Evolutionary conservation across 345 rosid genomes (phyloP).

Genomic region (Anacardium occidentale): DNA sequence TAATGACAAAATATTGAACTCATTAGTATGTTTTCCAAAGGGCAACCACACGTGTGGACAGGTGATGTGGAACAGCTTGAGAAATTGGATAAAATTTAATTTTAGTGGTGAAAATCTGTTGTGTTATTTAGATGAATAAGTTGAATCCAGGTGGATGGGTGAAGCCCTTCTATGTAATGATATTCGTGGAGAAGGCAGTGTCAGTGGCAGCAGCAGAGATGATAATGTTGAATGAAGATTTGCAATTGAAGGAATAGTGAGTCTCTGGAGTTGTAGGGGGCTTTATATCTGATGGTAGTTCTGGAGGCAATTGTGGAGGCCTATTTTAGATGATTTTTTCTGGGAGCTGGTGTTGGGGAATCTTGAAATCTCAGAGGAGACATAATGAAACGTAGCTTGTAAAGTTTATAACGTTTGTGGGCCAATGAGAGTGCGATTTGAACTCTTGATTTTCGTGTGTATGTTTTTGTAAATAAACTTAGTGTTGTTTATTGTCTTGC

Average conservation of each 20-base stretch:
- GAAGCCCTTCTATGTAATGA: neutral
- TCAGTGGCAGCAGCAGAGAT: neutral
- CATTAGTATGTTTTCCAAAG: neutral
- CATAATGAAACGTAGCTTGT: too few relatives aligned
- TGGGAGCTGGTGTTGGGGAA: neutral
- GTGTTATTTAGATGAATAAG: neutral
- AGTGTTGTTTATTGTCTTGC: neutral
- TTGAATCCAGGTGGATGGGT: conserved; percentile 8
- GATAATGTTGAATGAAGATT: neutral
- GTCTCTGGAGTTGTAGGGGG: neutral
- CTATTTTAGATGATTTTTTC: neutral
- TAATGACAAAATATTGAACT: conserved; percentile 5
- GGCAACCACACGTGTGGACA: neutral
- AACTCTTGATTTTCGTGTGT: neutral
- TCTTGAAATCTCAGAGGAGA: neutral
- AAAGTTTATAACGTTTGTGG: neutral
- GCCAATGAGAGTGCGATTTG: neutral
- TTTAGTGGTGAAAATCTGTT: conserved; percentile 2
- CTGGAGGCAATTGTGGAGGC: neutral
- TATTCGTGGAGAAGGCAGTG: neutral
- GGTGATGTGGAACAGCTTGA: conserved; percentile 2
- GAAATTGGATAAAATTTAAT: neutral
- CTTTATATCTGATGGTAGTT: neutral
- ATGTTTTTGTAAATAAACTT: neutral
- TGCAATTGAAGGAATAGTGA: neutral